Evolutionary conservation across 2,329 filamentous ascomycete species (phyloP).

Genomic region (Talaromyces amestolkiae): DNA sequence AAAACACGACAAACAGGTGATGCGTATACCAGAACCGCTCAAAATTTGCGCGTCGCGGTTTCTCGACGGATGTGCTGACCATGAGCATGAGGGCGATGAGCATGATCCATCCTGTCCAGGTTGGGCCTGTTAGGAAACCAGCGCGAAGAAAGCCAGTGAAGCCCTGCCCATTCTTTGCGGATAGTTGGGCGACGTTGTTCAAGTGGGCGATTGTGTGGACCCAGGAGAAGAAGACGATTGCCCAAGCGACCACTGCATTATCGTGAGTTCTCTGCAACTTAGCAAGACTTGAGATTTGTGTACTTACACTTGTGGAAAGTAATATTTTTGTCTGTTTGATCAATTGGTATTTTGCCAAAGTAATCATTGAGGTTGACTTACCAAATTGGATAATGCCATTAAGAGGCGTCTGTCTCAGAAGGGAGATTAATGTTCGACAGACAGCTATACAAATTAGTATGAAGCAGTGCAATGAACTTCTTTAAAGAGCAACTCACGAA

Average conservation of each 20-base stretch:
- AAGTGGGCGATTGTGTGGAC: conserved; percentile 82
- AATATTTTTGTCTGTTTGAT: conserved; percentile 69
- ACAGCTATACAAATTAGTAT: conserved; percentile 50
- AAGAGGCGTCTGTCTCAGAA: conserved; percentile 74
- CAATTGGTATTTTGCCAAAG: not conserved
- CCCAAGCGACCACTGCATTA: conserved; percentile 66
- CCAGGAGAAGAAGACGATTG: conserved; percentile 85
- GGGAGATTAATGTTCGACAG: conserved; percentile 78
- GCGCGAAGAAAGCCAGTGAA: conserved; percentile 74
- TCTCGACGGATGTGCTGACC: conserved; percentile 73
- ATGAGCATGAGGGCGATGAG: conserved; percentile 74
- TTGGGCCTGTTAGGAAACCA: conserved; percentile 75
- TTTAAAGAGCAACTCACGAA: conserved; percentile 44
- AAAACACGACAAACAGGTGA: conserved; percentile 84
- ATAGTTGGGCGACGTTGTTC: conserved; percentile 79
- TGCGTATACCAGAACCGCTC: conserved; percentile 91
- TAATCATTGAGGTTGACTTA: conserved; percentile 17
- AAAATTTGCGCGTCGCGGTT: conserved; percentile 75
- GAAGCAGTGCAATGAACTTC: not conserved
- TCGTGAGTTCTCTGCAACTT: not conserved
- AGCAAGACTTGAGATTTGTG: no score
- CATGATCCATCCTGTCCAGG: conserved; percentile 87
- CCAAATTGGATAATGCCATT: conserved; percentile 80
- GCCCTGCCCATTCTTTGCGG: conserved; percentile 71
- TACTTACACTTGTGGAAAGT: conserved; percentile 70